Evolutionary conservation across 2,329 filamentous ascomycete genomes (phyloP).

Genomic region (Fusarium scirpi): DNA sequence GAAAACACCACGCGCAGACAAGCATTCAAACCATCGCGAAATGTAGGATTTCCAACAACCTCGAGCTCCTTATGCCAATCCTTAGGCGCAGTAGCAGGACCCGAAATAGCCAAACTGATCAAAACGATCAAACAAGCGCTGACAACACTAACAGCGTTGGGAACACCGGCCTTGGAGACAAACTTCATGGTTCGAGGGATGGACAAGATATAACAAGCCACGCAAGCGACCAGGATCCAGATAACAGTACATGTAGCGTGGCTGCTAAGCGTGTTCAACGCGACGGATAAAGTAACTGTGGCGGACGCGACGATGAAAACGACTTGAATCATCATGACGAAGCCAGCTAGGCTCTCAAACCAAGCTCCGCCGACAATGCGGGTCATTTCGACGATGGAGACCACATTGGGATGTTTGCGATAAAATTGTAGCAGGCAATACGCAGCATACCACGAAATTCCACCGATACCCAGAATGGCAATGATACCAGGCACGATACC

Average conservation of each 20-base stretch:
- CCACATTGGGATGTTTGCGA: conserved; percentile 73
- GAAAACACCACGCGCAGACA: conserved; percentile 43
- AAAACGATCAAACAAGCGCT: conserved; percentile 38
- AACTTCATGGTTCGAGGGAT: conserved; percentile 44
- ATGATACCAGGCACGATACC: conserved; percentile 76
- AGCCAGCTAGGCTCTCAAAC: conserved; percentile 36
- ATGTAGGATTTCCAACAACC: conserved; percentile 36
- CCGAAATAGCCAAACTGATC: conserved; percentile 36
- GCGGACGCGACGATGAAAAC: conserved; percentile 42
- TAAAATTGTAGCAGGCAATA: conserved; percentile 72
- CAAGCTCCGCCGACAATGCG: conserved; percentile 56
- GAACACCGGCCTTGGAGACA: conserved; percentile 40
- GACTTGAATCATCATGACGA: conserved; percentile 42
- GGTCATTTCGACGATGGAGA: conserved; percentile 77
- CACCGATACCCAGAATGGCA: conserved; percentile 70
- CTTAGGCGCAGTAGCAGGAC: conserved; percentile 31
- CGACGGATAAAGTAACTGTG: conserved; percentile 36
- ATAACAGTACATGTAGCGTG: conserved; percentile 40
- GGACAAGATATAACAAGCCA: conserved; percentile 31
- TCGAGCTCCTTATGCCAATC: conserved; percentile 39
- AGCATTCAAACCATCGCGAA: conserved; percentile 43
- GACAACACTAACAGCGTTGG: conserved; percentile 40
- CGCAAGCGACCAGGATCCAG: conserved; percentile 38
- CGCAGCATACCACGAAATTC: conserved; percentile 71
- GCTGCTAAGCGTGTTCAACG: conserved; percentile 38